Evolutionary conservation across 768 basidiomycete genomes (phyloP), one percentile per base, ranked within the genome.

Genomic region (Boletus rubropictus): DNA sequence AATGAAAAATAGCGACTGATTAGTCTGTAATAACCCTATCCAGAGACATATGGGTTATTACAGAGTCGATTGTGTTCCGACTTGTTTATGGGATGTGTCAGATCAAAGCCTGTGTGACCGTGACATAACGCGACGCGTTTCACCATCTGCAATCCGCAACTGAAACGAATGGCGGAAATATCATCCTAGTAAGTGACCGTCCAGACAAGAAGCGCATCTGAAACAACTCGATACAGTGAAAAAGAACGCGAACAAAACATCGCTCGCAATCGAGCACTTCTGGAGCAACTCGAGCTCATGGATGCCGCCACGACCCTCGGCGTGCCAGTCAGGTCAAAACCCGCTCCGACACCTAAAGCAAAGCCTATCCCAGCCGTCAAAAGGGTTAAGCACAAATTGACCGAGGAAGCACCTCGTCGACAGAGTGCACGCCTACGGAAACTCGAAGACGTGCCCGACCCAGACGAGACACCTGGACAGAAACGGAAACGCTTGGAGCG

Each of bases 201-300:
- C 20, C 17, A 4, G 18, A 5, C 5, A 15, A 20, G 3, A 22
- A 17, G 15, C 3, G 9, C 4, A 27, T 39, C 36, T 34, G 31
- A 53, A 21, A 11, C 12, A 8, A 11, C 12, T 24, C 4, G 0
- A 15, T 29, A 34, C 46, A 80, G 79, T 35, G 89, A 89, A 67
- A 68, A 76, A 18, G 84, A 89, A 54, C 81, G 89, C 17, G 81
- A 86, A 61, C 82, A 80, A 8, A 91, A 89, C 57, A 89, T 91
- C 37, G 87, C 85, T 11, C 77, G 85, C 42, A 92, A 92, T 61
- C 81, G 79, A 35, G 82, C 79, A 3, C 70, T 90, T 8, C 72
- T 92, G 31, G 81, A 86, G 53, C 67, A 87, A 58, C 76, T 91
- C 15, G 79, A 86, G 15, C 71, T 88, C 27, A 76, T 78, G 56